These are phyloP conservation scores for Davidsoniella neocaledoniae DNA, from an alignment of 2,329 filamentous ascomycete species.

Conservation along the genomic window DNA sequence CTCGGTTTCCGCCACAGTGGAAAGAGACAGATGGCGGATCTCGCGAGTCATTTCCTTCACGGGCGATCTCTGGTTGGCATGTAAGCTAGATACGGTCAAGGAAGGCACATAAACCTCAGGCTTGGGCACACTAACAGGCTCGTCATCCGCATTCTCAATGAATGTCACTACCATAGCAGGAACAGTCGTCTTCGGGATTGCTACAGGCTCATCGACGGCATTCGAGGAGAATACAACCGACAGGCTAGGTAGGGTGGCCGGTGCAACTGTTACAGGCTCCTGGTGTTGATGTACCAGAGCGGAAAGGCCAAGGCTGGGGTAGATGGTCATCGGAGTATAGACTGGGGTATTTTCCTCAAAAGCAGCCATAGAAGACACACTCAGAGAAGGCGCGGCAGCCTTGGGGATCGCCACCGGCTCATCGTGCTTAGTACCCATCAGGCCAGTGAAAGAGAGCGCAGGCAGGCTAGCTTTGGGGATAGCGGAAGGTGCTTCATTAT, in stretches of 20 bases:
- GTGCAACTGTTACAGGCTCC: conserved; percentile 15
- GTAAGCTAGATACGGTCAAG: background rate
- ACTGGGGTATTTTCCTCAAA: background rate
- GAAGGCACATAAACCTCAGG: background rate
- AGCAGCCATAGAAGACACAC: conserved; percentile 16
- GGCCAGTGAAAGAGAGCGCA: conserved; percentile 14
- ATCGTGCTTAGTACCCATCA: conserved; percentile 15
- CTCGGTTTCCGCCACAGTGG: conserved; percentile 14
- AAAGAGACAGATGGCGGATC: conserved; percentile 15
- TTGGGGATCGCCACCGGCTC: conserved; percentile 19
- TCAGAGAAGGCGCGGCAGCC: conserved; percentile 16
- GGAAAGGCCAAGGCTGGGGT: background rate
- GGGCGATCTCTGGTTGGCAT: conserved; percentile 1
- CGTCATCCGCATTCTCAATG: background rate
- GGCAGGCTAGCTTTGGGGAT: conserved; percentile 18
- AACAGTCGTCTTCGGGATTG: background rate
- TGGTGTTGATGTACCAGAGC: conserved; percentile 20
- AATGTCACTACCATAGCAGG: background rate
- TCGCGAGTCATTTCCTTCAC: background rate
- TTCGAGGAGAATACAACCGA: background rate
- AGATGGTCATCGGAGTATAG: background rate
- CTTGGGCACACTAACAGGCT: background rate
- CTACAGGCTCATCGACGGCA: background rate
- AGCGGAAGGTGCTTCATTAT: conserved; percentile 18
- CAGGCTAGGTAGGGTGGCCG: background rate